These are phyloP conservation scores for Fraxinus pennsylvanica DNA, from an alignment of 257 asterid species.

Conservation along the genomic window DNA sequence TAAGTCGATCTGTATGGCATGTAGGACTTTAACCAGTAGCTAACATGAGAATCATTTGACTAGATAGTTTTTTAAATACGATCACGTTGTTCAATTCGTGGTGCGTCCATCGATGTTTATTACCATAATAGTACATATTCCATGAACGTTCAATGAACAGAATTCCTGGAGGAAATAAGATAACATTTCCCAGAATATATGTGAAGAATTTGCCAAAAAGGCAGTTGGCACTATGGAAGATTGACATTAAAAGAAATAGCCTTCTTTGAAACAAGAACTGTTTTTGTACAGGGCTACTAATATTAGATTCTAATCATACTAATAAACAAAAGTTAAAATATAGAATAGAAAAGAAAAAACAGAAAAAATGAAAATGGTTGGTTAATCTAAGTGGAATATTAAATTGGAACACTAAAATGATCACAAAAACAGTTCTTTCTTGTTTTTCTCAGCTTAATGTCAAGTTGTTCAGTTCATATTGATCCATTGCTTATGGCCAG, in stretches of 20 bases:
- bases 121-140: not conserved
- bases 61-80: not conserved
- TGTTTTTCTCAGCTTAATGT: too few species aligned
- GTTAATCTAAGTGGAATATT: not conserved
- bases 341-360: too few species aligned
- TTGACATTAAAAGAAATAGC: not conserved
- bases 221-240: not conserved
- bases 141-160: not conserved
- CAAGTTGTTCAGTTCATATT: too few species aligned
- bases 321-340: too few species aligned
- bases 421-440: too few species aligned
- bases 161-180: not conserved
- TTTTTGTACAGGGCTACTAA: not conserved
- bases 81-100: not conserved
- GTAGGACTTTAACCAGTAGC: not conserved
- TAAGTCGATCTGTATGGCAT: not conserved
- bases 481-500: not conserved
- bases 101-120: not conserved
- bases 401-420: too few species aligned
- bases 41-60: not conserved
- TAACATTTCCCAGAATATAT: not conserved
- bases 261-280: not conserved
- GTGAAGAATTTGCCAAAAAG: not conserved
- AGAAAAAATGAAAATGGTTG: not conserved
- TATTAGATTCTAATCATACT: not conserved